Conservation (phyloP, 1,284 basidiomycete species). For the Microbotryum violaceum region DNA sequence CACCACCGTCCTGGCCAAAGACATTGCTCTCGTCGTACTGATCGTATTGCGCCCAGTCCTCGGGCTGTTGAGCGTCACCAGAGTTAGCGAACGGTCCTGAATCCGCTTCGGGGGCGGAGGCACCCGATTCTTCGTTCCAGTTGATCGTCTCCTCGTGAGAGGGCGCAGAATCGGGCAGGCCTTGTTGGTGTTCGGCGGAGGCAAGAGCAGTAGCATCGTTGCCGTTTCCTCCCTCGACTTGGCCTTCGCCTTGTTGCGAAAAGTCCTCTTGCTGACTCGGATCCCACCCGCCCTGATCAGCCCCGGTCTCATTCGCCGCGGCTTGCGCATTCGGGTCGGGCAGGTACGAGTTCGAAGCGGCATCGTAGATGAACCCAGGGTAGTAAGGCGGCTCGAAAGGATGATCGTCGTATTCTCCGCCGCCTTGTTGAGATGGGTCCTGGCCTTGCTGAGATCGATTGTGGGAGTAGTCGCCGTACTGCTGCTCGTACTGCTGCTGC, state of each 20-base stretch:
- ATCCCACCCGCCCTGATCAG: not conserved
- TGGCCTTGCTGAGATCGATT: constrained; percentile 3
- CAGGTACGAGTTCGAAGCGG: constrained; percentile 21
- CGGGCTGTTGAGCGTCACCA: not conserved
- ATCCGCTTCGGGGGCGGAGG: too few relatives aligned
- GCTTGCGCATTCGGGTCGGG: constrained; percentile 19
- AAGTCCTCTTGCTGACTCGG: not conserved
- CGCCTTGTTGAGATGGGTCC: constrained; percentile 5
- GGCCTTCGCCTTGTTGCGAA: not conserved
- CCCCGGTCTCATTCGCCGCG: not conserved
- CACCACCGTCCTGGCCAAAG: too few relatives aligned
- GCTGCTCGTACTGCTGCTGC: not conserved
- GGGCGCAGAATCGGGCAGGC: too few relatives aligned
- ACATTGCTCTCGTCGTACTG: constrained; percentile 9
- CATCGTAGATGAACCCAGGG: constrained; percentile 29
- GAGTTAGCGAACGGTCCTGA: too few relatives aligned
- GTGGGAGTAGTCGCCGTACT: constrained; percentile 9
- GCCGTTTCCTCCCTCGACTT: too few relatives aligned
- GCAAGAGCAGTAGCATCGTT: too few relatives aligned
- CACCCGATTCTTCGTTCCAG: too few relatives aligned
- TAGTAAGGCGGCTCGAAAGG: constrained; percentile 19
- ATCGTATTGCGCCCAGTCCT: constrained; percentile 4
- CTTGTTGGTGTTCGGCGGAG: too few relatives aligned
- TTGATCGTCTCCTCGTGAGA: too few relatives aligned
- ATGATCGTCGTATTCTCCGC: constrained; percentile 6